A percentile compares a stretch with the other conserved stretches of the same genome.
phyloP scores from a whole-genome alignment of 805 yeast species.

The Millerozyma miso region DNA sequence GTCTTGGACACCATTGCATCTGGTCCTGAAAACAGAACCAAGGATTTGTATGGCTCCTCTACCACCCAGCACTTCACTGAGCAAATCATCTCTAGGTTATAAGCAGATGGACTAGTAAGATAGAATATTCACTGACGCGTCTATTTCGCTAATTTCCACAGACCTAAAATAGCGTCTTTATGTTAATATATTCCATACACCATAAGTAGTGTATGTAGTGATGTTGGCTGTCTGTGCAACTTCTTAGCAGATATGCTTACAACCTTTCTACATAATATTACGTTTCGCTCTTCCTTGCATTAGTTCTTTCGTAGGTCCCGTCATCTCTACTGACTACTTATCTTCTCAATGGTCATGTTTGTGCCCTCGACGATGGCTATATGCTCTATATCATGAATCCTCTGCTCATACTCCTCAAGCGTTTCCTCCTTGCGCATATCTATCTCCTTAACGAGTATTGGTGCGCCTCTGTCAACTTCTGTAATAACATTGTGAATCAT shows the following conservation, averaged over 20 bases:
- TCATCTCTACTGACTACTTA: conserved; percentile 8
- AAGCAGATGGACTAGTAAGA: conserved; percentile 14
- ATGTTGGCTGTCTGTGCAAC: too few species aligned
- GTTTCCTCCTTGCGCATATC: conserved; percentile 68
- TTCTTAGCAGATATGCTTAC: too few species aligned
- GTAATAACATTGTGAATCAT: conserved; percentile 97
- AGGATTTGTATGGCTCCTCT: conserved; percentile 92
- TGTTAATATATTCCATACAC: neutral
- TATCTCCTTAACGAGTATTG: conserved; percentile 77
- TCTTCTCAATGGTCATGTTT: conserved; percentile 47
- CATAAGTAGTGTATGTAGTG: neutral
- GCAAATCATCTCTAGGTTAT: conserved; percentile 78
- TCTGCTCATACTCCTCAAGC: conserved; percentile 70
- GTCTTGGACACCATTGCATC: conserved; percentile 88
- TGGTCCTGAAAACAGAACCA: conserved; percentile 93
- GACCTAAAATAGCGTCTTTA: neutral
- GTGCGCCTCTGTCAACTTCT: conserved; percentile 92
- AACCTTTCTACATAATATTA: too few species aligned
- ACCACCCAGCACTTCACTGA: conserved; percentile 86
- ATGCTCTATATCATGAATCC: conserved; percentile 85
- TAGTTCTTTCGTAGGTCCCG: too few species aligned
- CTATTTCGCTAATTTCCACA: neutral
- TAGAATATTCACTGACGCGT: neutral
- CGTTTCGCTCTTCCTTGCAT: too few species aligned
- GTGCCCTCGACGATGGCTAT: conserved; percentile 92